These are phyloP conservation scores for Aciculosporium take DNA, from an alignment of 2,329 filamentous ascomycete species.

Conservation along the genomic window DNA sequence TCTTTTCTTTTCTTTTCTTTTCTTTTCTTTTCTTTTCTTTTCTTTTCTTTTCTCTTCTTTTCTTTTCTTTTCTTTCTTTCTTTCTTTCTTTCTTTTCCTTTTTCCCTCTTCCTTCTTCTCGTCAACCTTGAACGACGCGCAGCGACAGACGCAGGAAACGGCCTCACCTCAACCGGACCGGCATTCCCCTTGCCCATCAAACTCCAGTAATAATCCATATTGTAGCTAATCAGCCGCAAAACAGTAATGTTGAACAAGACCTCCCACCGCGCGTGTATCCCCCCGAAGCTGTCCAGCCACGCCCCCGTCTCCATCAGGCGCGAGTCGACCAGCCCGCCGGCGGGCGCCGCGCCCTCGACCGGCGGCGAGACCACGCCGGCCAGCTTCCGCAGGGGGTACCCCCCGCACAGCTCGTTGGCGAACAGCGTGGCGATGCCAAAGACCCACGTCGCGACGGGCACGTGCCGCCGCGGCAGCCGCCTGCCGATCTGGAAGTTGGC, in stretches of 20 bases:
- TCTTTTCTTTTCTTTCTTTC: too few species aligned
- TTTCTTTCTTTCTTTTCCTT: too few species aligned
- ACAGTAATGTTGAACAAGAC: conserved; percentile 97
- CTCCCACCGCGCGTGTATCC: conserved; percentile 83
- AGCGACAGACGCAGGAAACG: too few species aligned
- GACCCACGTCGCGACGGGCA: conserved; percentile 69
- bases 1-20: too few species aligned
- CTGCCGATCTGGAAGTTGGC: conserved; percentile 72
- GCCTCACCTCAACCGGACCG: conserved; percentile 66
- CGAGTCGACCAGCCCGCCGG: conserved; percentile 18
- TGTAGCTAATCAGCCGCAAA: conserved; percentile 86
- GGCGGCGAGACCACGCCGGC: conserved; percentile 33
- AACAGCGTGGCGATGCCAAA: conserved; percentile 83
- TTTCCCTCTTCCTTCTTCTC: too few species aligned
- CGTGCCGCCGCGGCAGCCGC: conserved; percentile 49
- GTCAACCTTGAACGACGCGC: too few species aligned
- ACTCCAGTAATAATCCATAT: conserved; percentile 94
- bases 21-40: too few species aligned
- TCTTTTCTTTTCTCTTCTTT: too few species aligned
- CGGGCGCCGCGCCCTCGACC: neutral
- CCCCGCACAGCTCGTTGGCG: conserved; percentile 70
- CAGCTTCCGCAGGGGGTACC: conserved; percentile 58
- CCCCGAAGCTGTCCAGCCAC: conserved; percentile 65
- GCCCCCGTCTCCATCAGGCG: conserved; percentile 45
- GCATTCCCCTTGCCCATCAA: conserved; percentile 45